Conservation (phyloP, 1,284 basidiomycete species). For the Fomitiporia mediterranea region DNA sequence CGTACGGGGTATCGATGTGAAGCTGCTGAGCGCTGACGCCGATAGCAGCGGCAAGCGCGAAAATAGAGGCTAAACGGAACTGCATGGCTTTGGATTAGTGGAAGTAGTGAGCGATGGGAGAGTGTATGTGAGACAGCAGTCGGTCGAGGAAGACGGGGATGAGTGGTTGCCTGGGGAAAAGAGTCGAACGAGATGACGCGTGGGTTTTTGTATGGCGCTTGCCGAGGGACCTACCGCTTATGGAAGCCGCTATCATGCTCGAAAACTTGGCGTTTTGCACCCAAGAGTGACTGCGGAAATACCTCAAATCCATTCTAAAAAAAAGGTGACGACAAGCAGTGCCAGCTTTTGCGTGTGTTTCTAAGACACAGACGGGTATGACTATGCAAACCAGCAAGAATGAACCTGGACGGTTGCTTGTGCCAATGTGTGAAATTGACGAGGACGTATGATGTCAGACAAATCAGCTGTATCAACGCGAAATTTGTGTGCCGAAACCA, state of each 20-base stretch:
- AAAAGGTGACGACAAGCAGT: background rate
- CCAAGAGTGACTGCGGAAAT: background rate
- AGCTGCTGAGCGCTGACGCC: constrained; percentile 41
- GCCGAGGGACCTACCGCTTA: background rate
- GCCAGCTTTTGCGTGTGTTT: too few relatives aligned
- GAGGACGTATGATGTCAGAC: background rate
- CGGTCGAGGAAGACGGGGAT: constrained; percentile 8
- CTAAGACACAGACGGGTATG: background rate
- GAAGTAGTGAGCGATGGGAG: constrained; percentile 24
- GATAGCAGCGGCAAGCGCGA: constrained; percentile 36
- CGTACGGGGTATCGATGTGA: constrained; percentile 60
- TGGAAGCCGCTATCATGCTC: background rate
- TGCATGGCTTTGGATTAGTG: constrained; percentile 40
- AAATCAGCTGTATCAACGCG: background rate
- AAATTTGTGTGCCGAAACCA: background rate
- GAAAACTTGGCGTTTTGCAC: background rate
- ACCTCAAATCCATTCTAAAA: background rate
- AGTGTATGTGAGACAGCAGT: constrained; percentile 6
- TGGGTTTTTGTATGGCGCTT: constrained; percentile 12
- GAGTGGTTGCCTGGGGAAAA: constrained; percentile 15
- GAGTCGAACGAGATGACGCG: background rate
- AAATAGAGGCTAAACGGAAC: constrained; percentile 35
- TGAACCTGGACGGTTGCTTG: background rate
- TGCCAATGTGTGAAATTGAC: background rate
- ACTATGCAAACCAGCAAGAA: background rate